Percentiles rank a stretch among this genome's conserved stretches.
Conservation (phyloP, 1,284 basidiomycete genomes). For the Sanghuangporus weigelae region DNA sequence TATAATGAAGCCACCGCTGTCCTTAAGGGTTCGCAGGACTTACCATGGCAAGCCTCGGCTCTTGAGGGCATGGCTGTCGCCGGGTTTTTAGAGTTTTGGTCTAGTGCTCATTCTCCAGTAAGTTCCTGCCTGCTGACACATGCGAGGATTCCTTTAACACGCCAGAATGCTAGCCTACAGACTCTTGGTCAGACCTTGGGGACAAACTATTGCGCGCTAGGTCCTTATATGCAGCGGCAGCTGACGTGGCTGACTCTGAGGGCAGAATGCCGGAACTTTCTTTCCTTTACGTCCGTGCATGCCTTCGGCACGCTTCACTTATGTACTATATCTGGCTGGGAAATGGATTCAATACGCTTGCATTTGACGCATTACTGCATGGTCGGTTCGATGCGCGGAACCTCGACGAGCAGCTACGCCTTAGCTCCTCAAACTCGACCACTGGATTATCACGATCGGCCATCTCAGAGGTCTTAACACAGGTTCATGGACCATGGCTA, state of each 20-base stretch:
- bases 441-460: slow-evolving; percentile 66
- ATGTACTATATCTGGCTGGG: slow-evolving; percentile 78
- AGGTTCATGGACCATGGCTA: slow-evolving; percentile 82
- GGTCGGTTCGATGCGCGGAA: slow-evolving; percentile 15
- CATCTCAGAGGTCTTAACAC: slow-evolving; percentile 59
- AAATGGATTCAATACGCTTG: slow-evolving; percentile 81
- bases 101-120: slow-evolving; percentile 66
- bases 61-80: slow-evolving; percentile 80
- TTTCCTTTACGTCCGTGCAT: slow-evolving; percentile 59
- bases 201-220: slow-evolving; percentile 67
- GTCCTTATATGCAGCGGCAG: slow-evolving; percentile 53
- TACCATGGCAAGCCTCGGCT: slow-evolving; percentile 82
- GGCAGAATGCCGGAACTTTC: slow-evolving; percentile 56
- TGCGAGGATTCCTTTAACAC: slow-evolving; percentile 18
- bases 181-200: slow-evolving; percentile 63
- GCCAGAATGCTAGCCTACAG: slow-evolving; percentile 38
- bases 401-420: background rate
- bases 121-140: slow-evolving; percentile 23
- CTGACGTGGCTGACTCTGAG: slow-evolving; percentile 46
- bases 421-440: slow-evolving; percentile 24
- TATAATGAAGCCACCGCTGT: slow-evolving; percentile 78
- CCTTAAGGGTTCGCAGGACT: slow-evolving; percentile 69
- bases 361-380: slow-evolving; percentile 72
- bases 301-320: slow-evolving; percentile 64
- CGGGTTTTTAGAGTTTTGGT: slow-evolving; percentile 79